Percentiles rank a stretch among this genome's conserved stretches.
Conservation (phyloP, 2,329 filamentous ascomycete genomes). For the Huntiella bhutanensis region DNA sequence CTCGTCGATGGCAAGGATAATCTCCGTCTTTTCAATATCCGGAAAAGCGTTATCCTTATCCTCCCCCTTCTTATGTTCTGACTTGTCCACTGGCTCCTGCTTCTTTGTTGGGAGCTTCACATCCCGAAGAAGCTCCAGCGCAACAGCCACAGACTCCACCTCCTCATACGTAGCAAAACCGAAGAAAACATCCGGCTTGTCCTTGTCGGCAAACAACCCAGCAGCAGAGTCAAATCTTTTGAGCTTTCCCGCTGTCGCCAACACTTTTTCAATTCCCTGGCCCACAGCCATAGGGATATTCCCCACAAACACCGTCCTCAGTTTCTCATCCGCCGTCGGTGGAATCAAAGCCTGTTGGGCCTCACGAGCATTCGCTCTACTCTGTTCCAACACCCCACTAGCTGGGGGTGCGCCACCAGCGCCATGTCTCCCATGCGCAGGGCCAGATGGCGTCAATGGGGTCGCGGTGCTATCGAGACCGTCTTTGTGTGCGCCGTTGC, state of each 20-base stretch:
- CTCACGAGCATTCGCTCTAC: constrained; percentile 47
- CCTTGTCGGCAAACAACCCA: constrained; percentile 26
- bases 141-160: constrained; percentile 66
- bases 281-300: constrained; percentile 69
- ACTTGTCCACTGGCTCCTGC: constrained; percentile 25
- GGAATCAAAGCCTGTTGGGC: constrained; percentile 55
- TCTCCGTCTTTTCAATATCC: constrained; percentile 46
- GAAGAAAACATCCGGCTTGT: constrained; percentile 68
- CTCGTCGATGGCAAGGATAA: constrained; percentile 63
- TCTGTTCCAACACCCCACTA: constrained; percentile 21
- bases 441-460: no score
- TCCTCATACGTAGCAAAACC: constrained; percentile 95
- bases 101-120: constrained; percentile 66
- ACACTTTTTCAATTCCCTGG: constrained; percentile 57
- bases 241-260: constrained; percentile 59
- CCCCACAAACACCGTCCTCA: constrained; percentile 77
- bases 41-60: constrained; percentile 25
- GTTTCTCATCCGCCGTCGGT: constrained; percentile 74
- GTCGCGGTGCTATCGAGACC: constrained; percentile 21
- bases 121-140: constrained; percentile 67
- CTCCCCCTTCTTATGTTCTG: constrained; percentile 42
- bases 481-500: constrained; percentile 24
- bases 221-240: constrained; percentile 69
- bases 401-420: background rate
- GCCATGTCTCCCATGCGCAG: background rate